These are phyloP conservation scores for Geoglossum glabrum DNA, from an alignment of 495 filamentous ascomycete species.

Conservation along the genomic window DNA sequence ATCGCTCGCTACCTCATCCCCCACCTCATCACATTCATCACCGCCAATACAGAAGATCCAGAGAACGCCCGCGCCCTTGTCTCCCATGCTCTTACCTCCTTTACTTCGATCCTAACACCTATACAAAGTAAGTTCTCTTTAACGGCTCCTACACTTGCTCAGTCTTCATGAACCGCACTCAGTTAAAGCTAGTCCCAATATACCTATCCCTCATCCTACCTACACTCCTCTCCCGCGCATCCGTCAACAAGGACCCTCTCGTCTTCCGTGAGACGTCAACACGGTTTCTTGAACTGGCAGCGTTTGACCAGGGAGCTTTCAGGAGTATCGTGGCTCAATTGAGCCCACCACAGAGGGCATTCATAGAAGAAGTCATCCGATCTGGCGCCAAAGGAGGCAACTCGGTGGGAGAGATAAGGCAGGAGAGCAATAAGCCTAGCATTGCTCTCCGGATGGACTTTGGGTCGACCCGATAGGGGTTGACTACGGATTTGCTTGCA, in stretches of 20 bases:
- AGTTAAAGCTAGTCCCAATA: background rate
- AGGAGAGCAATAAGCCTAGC: slow-evolving; percentile 44
- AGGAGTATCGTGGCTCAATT: slow-evolving; percentile 52
- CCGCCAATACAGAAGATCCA: slow-evolving; percentile 42
- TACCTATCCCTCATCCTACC: slow-evolving; percentile 55
- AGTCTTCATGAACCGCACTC: background rate
- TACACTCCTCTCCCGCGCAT: slow-evolving; percentile 25
- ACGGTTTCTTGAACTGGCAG: slow-evolving; percentile 63
- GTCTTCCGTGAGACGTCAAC: slow-evolving; percentile 41
- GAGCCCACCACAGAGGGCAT: slow-evolving; percentile 45
- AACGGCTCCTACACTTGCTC: background rate
- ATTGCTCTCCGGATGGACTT: slow-evolving; percentile 96
- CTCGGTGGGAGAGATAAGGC: slow-evolving; percentile 19
- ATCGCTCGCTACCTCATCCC: slow-evolving; percentile 59
- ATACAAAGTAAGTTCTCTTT: slow-evolving; percentile 17
- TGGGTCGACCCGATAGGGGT: slow-evolving; percentile 9
- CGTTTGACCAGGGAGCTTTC: slow-evolving; percentile 50
- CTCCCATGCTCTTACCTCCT: slow-evolving; percentile 51
- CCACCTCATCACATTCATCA: slow-evolving; percentile 52
- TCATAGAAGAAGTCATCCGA: slow-evolving; percentile 68
- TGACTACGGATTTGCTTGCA: background rate
- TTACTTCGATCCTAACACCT: slow-evolving; percentile 32
- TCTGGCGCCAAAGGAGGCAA: slow-evolving; percentile 27
- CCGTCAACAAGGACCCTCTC: background rate
- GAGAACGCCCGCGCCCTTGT: slow-evolving; percentile 49